Evolutionary conservation across 2,329 filamentous ascomycete species (phyloP).

Genomic region (Sphaerostilbella broomeana): DNA sequence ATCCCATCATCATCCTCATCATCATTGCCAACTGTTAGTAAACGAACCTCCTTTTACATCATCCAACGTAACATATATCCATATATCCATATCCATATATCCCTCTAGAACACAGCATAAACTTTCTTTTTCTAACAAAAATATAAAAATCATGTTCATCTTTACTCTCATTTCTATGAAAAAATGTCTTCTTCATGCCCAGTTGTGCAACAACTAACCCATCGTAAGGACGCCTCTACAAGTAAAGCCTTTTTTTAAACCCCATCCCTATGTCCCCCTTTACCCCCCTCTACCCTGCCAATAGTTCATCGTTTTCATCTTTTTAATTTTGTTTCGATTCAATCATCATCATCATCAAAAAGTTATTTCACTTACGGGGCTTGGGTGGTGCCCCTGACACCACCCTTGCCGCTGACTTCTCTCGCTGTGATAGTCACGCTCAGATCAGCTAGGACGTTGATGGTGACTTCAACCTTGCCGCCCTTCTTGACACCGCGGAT

Average conservation of each 20-base stretch:
- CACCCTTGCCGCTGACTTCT: conserved; percentile 82
- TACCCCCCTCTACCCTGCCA: too few relatives aligned
- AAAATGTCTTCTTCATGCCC: conserved; percentile 3
- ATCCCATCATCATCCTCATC: too few relatives aligned
- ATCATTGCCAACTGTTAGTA: too few relatives aligned
- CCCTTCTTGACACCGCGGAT: conserved; percentile 80
- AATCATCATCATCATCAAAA: too few relatives aligned
- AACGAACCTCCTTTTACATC: too few relatives aligned
- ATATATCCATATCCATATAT: neutral
- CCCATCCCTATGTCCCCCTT: neutral
- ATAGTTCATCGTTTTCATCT: too few relatives aligned
- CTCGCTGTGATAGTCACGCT: conserved; percentile 72
- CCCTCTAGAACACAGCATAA: neutral
- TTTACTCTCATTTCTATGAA: neutral
- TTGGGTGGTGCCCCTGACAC: conserved; percentile 58
- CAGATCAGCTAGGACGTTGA: conserved; percentile 79
- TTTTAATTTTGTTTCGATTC: too few relatives aligned
- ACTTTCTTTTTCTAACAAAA: conserved; percentile 1
- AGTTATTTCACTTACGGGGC: conserved; percentile 17
- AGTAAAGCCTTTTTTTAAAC: neutral
- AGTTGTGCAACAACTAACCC: too few relatives aligned
- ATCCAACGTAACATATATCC: neutral
- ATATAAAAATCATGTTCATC: conserved; percentile 5
- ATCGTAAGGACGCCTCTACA: too few relatives aligned
- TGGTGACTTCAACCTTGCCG: conserved; percentile 85